Evolutionary conservation across 2,329 filamentous ascomycete genomes (phyloP).

Genomic region (Pseudopithomyces maydicus): DNA sequence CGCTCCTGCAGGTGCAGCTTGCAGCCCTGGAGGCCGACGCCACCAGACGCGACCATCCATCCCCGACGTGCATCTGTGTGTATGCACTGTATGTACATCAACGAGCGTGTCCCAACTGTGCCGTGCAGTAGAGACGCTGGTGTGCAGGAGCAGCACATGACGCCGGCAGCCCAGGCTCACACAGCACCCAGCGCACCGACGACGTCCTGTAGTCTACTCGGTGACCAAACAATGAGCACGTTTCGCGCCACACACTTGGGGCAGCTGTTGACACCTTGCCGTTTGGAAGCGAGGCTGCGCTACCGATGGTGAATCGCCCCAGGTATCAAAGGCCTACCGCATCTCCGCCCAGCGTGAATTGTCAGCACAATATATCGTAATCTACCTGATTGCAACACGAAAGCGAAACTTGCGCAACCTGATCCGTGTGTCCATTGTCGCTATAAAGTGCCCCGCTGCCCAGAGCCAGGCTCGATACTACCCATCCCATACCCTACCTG

Average conservation of each 20-base stretch:
- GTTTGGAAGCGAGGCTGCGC: conserved; percentile 5
- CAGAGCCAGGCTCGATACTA: not conserved
- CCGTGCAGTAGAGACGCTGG: not conserved
- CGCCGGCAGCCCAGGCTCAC: not conserved
- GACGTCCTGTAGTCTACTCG: not conserved
- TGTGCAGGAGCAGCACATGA: not conserved
- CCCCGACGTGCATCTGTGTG: not conserved
- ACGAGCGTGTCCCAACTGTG: not conserved
- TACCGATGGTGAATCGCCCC: conserved; percentile 27
- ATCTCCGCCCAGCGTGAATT: conserved; percentile 24
- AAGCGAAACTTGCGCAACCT: conserved; percentile 40
- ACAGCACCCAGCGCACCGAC: not conserved
- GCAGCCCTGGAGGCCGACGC: not conserved
- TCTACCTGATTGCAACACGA: conserved; percentile 37
- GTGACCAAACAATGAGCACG: conserved; percentile 33
- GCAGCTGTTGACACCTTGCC: conserved; percentile 21
- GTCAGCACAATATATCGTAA: conserved; percentile 42
- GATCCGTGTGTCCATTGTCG: not conserved
- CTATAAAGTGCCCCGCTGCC: conserved; percentile 9
- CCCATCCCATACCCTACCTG: not conserved
- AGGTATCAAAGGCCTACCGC: conserved; percentile 30
- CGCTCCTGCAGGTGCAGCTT: conserved; percentile 4
- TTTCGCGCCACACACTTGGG: conserved; percentile 35
- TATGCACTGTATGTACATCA: not conserved
- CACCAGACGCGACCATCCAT: not conserved